phyloP scores from a whole-genome alignment of 148 eudicot genomes.

The Spergularia bocconei region DNA sequence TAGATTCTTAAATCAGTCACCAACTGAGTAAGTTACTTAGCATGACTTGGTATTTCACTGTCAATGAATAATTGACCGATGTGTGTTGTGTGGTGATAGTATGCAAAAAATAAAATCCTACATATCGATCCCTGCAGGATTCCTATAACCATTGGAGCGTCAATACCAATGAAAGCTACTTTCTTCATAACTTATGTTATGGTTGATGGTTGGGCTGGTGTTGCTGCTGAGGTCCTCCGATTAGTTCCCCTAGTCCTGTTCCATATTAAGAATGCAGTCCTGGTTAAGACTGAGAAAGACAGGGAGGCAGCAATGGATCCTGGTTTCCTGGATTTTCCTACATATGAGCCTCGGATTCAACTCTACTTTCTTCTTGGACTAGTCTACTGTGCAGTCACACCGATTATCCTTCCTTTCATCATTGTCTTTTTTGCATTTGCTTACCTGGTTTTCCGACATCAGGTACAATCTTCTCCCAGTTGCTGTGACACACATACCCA shows the following conservation, averaged over 20 bases:
- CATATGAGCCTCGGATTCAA: conserved; percentile 61
- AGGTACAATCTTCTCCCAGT: conserved; percentile 35
- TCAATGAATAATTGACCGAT: neutral
- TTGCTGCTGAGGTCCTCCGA: conserved; percentile 60
- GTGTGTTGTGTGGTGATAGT: neutral
- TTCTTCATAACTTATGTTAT: conserved; percentile 62
- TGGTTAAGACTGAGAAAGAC: conserved; percentile 63
- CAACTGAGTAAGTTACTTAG: conserved; percentile 46
- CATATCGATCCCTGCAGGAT: conserved; percentile 34
- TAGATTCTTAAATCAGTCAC: conserved; percentile 42
- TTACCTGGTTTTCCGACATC: conserved; percentile 60
- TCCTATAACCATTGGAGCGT: conserved; percentile 53
- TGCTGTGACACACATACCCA: neutral
- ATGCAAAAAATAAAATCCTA: neutral
- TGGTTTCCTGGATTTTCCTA: conserved; percentile 44
- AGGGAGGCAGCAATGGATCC: conserved; percentile 66
- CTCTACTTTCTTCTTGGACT: conserved; percentile 63
- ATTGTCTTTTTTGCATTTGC: conserved; percentile 60
- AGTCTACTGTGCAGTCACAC: conserved; percentile 49
- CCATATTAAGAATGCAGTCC: conserved; percentile 51
- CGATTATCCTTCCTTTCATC: conserved; percentile 64
- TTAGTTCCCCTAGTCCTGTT: conserved; percentile 44
- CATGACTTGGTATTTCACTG: neutral
- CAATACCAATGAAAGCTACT: conserved; percentile 74
- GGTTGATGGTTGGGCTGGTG: conserved; percentile 73